Conservation (phyloP, 148 eudicot genomes). For the Cornus kousa region DNA sequence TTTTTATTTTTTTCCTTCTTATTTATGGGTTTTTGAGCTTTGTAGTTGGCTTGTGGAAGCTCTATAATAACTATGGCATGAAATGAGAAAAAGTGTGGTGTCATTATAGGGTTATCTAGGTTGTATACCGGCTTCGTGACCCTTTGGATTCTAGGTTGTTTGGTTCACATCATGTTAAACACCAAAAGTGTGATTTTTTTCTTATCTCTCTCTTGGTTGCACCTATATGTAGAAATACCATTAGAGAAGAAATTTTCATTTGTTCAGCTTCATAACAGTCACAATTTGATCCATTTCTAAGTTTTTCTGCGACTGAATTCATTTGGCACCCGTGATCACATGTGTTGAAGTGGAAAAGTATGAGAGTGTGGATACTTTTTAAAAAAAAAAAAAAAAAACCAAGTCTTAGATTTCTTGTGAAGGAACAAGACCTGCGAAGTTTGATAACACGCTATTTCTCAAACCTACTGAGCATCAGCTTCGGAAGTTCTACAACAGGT, state of each 20-base stretch:
- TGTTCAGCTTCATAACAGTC: background rate
- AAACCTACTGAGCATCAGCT: no score
- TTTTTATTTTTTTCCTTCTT: background rate
- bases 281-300: background rate
- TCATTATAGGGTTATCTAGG: background rate
- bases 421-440: no score
- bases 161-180: background rate
- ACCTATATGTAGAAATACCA: background rate
- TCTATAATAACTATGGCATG: slow-evolving; percentile 19
- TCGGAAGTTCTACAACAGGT: no score
- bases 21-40: slow-evolving; percentile 20
- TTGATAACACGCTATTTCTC: no score
- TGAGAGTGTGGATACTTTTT: no score
- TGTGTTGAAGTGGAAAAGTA: background rate
- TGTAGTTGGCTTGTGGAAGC: slow-evolving; percentile 18
- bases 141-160: background rate
- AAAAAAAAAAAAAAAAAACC: no score
- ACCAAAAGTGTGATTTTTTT: background rate
- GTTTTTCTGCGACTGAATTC: background rate
- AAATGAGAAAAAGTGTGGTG: slow-evolving; percentile 26
- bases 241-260: background rate
- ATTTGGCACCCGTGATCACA: background rate
- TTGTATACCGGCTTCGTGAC: background rate
- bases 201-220: background rate
- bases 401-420: background rate